A percentile compares a stretch with the other conserved stretches of the same genome.
Evolutionary conservation across 345 rosid species (phyloP).

Genomic region (Lepidium africanum): DNA sequence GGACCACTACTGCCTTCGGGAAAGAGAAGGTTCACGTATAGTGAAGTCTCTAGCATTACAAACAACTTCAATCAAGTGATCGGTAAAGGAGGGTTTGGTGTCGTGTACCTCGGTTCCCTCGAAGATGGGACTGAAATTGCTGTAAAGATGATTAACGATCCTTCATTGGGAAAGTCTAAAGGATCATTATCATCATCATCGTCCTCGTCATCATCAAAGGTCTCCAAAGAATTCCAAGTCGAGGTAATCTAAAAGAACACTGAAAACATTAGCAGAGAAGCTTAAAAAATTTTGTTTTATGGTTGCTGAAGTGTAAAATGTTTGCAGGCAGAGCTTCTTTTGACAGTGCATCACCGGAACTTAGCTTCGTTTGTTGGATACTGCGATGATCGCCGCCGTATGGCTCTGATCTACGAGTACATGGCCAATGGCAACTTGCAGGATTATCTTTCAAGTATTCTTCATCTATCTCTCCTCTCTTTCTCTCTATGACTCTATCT

Average conservation of each 20-base stretch:
- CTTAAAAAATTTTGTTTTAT: not conserved
- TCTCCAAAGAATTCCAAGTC: slow-evolving; percentile 38
- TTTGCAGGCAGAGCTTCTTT: slow-evolving; percentile 40
- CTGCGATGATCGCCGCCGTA: slow-evolving; percentile 35
- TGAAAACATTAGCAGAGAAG: not conserved
- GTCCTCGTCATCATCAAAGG: slow-evolving; percentile 18
- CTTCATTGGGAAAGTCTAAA: slow-evolving; percentile 25
- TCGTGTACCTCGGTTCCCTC: slow-evolving; percentile 35
- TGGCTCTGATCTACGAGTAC: slow-evolving; percentile 45
- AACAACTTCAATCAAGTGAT: slow-evolving; percentile 32
- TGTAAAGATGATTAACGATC: slow-evolving; percentile 42
- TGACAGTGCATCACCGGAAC: slow-evolving; percentile 46
- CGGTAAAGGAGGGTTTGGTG: slow-evolving; percentile 53
- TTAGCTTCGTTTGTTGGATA: slow-evolving; percentile 42
- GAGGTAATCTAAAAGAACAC: slow-evolving; percentile 29
- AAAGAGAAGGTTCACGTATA: slow-evolving; percentile 27
- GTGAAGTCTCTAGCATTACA: slow-evolving; percentile 34
- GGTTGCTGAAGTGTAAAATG: not conserved
- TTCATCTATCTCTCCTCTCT: not conserved
- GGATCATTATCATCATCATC: slow-evolving; percentile 19
- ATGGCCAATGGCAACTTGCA: slow-evolving; percentile 45
- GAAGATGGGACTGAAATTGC: slow-evolving; percentile 43
- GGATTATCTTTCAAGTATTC: slow-evolving; percentile 32
- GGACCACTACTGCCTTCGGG: slow-evolving; percentile 30
- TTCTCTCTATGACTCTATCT: no score